A percentile compares a stretch with the other conserved stretches of the same genome.
phyloP scores from a whole-genome alignment of 148 eudicot genomes.

The Polygonum maritimum region DNA sequence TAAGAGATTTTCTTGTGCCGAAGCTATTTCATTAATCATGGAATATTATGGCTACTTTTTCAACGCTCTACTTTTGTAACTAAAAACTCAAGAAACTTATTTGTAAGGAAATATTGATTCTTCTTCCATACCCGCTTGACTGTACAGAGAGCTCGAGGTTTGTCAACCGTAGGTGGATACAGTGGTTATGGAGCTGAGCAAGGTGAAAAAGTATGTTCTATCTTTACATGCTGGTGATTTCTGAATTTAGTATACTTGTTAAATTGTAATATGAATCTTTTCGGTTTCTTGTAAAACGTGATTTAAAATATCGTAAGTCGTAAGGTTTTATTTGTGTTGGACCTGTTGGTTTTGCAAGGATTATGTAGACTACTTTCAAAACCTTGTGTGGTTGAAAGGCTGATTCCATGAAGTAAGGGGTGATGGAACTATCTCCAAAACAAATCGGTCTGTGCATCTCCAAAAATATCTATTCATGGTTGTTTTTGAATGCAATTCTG shows the following conservation, averaged over 20 bases:
- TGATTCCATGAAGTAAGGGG: background rate
- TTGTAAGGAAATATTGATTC: background rate
- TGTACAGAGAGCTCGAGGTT: conserved; percentile 49
- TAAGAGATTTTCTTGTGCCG: background rate
- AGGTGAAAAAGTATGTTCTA: conserved; percentile 63
- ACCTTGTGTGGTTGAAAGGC: background rate
- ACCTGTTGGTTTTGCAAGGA: background rate
- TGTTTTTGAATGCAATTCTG: background rate
- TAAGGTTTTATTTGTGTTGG: background rate
- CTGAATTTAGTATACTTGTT: background rate
- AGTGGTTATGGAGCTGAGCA: conserved; percentile 97
- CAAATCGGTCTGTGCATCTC: background rate
- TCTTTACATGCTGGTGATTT: background rate
- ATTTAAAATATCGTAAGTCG: background rate
- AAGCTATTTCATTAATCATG: background rate
- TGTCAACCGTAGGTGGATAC: conserved; percentile 73
- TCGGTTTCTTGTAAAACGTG: background rate
- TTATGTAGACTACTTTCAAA: background rate
- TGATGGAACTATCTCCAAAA: background rate
- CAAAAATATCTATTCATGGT: background rate
- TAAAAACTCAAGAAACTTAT: background rate
- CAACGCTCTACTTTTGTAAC: background rate
- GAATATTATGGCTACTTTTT: background rate
- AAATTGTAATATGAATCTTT: background rate
- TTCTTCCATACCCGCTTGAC: background rate